These are phyloP conservation scores for Arachis hypogaea DNA, from an alignment of 306 rosid genomes.

Conservation along the genomic window DNA sequence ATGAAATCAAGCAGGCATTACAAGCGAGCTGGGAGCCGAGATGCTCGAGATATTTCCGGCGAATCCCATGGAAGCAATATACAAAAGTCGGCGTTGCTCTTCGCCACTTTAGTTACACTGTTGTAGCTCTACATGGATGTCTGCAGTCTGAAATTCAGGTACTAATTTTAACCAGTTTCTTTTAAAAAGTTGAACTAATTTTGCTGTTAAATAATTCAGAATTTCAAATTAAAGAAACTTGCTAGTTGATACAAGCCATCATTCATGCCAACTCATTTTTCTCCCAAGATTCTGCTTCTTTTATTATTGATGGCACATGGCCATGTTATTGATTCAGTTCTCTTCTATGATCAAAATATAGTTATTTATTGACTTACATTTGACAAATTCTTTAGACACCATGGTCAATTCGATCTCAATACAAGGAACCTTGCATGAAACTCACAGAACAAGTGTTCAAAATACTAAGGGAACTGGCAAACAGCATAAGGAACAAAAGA, in stretches of 20 bases:
- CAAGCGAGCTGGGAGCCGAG: conserved; percentile 99
- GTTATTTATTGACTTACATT: background rate
- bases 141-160: conserved; percentile 86
- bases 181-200: conserved; percentile 37
- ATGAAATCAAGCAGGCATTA: conserved; percentile 62
- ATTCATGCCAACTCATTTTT: conserved; percentile 18
- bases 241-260: background rate
- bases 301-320: background rate
- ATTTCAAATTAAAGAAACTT: background rate
- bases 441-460: conserved; percentile 72
- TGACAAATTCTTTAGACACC: conserved; percentile 55
- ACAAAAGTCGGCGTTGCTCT: conserved; percentile 79
- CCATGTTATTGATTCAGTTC: too few relatives aligned
- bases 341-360: background rate
- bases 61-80: conserved; percentile 82
- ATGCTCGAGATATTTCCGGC: conserved; percentile 64
- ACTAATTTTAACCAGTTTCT: background rate
- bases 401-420: conserved; percentile 56
- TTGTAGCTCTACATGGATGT: conserved; percentile 91
- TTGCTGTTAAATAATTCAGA: background rate
- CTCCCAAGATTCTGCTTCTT: background rate
- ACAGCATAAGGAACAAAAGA: conserved; percentile 65
- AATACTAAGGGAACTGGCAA: conserved; percentile 61
- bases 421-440: conserved; percentile 72
- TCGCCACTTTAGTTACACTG: conserved; percentile 85